Evolutionary conservation across 2,329 filamentous ascomycete genomes (phyloP).

Genomic region (Pseudogymnoascus verrucosus): DNA sequence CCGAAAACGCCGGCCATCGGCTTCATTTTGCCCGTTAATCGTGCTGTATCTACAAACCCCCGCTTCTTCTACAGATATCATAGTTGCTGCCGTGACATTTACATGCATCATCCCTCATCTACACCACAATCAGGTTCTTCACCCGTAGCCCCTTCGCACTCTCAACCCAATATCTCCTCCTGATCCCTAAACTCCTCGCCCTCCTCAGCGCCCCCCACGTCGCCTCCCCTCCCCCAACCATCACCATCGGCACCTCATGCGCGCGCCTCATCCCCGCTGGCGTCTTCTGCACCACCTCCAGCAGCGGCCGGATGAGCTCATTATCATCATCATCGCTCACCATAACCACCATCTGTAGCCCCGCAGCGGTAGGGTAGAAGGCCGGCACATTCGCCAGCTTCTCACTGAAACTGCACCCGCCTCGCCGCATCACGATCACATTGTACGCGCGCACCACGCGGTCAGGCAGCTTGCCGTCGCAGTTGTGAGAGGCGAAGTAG

Average conservation of each 20-base stretch:
- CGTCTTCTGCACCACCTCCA: slow-evolving; percentile 61
- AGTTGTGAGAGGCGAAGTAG: slow-evolving; percentile 64
- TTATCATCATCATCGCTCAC: slow-evolving; percentile 47
- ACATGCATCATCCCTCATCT: not conserved
- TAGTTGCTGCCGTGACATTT: not conserved
- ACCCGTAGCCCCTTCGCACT: slow-evolving; percentile 69
- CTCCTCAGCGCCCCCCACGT: slow-evolving; percentile 55
- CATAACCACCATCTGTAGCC: slow-evolving; percentile 74
- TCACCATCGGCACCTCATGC: slow-evolving; percentile 72
- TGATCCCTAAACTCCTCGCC: slow-evolving; percentile 64
- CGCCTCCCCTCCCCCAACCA: slow-evolving; percentile 65
- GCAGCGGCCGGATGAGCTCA: slow-evolving; percentile 49
- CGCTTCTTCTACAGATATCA: slow-evolving; percentile 1
- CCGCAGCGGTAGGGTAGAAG: slow-evolving; percentile 51
- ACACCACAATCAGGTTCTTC: slow-evolving; percentile 62
- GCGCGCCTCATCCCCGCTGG: slow-evolving; percentile 28
- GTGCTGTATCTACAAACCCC: not conserved
- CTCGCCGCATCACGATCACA: slow-evolving; percentile 73
- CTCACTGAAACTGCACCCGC: slow-evolving; percentile 73
- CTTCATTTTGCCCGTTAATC: not conserved
- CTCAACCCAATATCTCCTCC: slow-evolving; percentile 70
- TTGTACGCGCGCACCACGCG: slow-evolving; percentile 52
- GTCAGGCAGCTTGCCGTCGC: slow-evolving; percentile 44
- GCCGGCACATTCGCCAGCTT: slow-evolving; percentile 82
- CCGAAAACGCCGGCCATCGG: not conserved